Evolutionary conservation across 495 filamentous ascomycete species (phyloP), one percentile per base, ranked within the genome.

Genomic region (Friedmanniomyces simplex): DNA sequence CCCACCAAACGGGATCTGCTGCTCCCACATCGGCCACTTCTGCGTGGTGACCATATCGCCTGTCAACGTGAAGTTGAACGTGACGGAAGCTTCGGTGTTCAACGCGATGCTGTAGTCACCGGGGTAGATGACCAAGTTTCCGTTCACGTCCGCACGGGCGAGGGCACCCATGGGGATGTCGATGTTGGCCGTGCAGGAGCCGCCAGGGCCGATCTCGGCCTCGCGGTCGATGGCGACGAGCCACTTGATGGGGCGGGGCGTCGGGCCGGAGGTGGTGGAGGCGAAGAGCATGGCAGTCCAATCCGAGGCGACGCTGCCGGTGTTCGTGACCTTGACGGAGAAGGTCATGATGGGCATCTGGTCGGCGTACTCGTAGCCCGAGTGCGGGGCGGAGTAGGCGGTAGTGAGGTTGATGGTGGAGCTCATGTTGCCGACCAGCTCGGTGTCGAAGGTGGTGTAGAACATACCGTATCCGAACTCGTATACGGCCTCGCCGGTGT

Each of bases 101-200:
- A 88, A 58, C 24, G 74, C 67, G 55, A 88, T 26, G 22, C 71
- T 74, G 65, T 88, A 87, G 0, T 67, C 71, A 0, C 85, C 85
- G 0, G 85, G 84, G 64, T 84, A 87, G 37, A 88, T 54, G 21
- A 85, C 71, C 22, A 73, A 73, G 62, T 86, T 79, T 1, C 85
- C 85, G 6, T 56, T 64, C 32, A 72, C 74, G 60, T 86, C 79
- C 0, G 76, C 75, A 11, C 85, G 72, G 0, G 82, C 79, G 21
- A 88, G 58, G 36, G 72, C 75, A 14, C 79, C 84, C 25, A 86
- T 62, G 13, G 74, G 80, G 51, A 85, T 63, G 0, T 70, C 68
- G 48, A 88, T 63, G 10, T 52, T 63, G 20, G 75, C 71, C 0
- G 60, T 71, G 51, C 59, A 58, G 0, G 67, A 67, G 8, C 64